A percentile compares a stretch with the other conserved stretches of the same genome.
Evolutionary conservation across 1,139 yeast species (phyloP).

Genomic region (Schwanniomyces etchellsii): DNA sequence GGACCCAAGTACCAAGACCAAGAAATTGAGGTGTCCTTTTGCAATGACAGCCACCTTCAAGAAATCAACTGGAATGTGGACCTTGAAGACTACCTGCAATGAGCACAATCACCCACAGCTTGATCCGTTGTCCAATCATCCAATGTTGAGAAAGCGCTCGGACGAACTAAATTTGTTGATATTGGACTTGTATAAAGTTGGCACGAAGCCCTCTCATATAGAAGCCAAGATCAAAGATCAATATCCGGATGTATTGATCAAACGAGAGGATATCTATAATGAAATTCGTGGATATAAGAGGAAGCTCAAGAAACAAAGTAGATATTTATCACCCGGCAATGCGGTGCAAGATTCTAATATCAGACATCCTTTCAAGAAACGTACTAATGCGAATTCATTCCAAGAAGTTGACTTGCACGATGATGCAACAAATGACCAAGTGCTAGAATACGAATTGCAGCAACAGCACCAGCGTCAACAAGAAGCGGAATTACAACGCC

Average conservation of each 20-base stretch:
- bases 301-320: conserved; percentile 41
- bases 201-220: conserved; percentile 55
- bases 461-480: conserved; percentile 24
- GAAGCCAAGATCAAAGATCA: conserved; percentile 49
- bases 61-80: conserved; percentile 47
- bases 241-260: conserved; percentile 50
- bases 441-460: conserved; percentile 14
- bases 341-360: conserved; percentile 9
- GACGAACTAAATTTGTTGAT: conserved; percentile 50
- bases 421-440: conserved; percentile 15
- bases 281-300: conserved; percentile 56
- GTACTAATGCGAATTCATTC: conserved; percentile 26
- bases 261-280: conserved; percentile 54
- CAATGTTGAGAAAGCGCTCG: conserved; percentile 51
- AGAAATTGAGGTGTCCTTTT: conserved; percentile 52
- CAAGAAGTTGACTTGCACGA: conserved; percentile 27
- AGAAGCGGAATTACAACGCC: conserved; percentile 36
- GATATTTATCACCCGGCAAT: conserved; percentile 13
- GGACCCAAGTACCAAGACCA: conserved; percentile 43
- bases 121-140: conserved; percentile 52
- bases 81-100: conserved; percentile 48
- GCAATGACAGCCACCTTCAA: conserved; percentile 54
- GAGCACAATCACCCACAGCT: conserved; percentile 57
- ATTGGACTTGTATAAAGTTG: conserved; percentile 48
- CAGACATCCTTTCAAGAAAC: conserved; percentile 15